Conservation (phyloP, 2,329 filamentous ascomycete species). For the Fusarium burgessii region DNA sequence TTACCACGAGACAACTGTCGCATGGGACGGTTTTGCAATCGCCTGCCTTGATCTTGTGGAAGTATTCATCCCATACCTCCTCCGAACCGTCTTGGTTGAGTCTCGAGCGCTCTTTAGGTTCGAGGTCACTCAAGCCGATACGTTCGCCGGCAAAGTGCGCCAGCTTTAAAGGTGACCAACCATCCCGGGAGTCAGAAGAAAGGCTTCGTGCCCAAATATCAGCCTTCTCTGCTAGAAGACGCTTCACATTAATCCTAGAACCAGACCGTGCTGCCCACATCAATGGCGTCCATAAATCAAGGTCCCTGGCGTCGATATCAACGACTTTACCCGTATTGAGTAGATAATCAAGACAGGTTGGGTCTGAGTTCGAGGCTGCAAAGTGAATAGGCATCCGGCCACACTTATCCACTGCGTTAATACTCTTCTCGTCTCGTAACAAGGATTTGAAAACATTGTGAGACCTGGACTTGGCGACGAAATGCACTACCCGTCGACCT, state of each 20-base stretch:
- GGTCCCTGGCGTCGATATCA: neutral
- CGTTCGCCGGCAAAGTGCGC: neutral
- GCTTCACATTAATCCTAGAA: rapidly evolving
- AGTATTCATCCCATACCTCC: neutral
- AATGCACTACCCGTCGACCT: neutral
- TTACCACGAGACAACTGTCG: neutral
- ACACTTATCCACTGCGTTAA: neutral
- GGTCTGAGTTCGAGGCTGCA: neutral
- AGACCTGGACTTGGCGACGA: neutral
- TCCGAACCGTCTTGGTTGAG: neutral
- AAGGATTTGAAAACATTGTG: neutral
- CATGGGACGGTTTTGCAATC: neutral
- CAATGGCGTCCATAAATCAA: neutral
- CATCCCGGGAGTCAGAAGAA: neutral
- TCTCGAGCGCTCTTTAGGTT: neutral
- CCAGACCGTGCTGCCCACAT: constrained; percentile 1
- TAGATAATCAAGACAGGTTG: rapidly evolving
- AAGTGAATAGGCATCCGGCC: neutral
- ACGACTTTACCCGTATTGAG: rapidly evolving
- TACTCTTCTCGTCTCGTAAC: neutral
- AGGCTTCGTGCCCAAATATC: neutral
- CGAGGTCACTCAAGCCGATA: rapidly evolving
- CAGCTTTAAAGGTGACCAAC: neutral
- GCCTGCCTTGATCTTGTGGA: neutral
- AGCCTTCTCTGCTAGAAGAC: neutral